Conservation (phyloP, 192 early-diverging fungal genomes). For the Backusella australiensis region DNA sequence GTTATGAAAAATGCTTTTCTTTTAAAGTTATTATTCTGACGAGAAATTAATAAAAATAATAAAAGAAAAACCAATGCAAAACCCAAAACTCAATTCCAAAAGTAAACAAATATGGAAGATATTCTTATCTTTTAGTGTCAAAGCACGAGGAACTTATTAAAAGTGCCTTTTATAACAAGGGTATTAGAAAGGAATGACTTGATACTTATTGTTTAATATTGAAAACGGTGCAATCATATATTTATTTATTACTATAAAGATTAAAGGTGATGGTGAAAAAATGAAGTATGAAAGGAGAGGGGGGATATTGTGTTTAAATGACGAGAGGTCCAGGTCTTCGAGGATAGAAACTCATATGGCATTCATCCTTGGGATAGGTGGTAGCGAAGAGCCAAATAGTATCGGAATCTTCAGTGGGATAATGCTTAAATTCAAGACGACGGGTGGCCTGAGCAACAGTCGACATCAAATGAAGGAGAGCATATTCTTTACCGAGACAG, state of each 20-base stretch:
- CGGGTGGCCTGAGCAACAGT: constrained; percentile 32
- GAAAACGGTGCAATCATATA: background rate
- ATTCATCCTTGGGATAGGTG: constrained; percentile 38
- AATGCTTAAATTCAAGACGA: constrained; percentile 31
- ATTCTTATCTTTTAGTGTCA: background rate
- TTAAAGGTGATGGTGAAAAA: background rate
- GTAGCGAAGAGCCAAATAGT: constrained; percentile 42
- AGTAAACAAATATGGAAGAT: background rate
- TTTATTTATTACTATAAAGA: background rate
- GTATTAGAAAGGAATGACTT: background rate
- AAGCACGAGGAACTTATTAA: background rate
- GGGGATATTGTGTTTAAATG: background rate
- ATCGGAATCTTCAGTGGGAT: constrained; percentile 34
- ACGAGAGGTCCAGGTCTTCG: background rate
- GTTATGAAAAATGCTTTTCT: background rate
- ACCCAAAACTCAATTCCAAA: background rate
- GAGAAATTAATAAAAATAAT: background rate
- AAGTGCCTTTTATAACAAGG: background rate
- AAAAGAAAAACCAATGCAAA: background rate
- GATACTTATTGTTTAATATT: background rate
- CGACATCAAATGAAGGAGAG: constrained; percentile 34
- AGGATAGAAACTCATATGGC: constrained; percentile 36
- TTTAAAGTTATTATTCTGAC: background rate
- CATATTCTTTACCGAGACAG: constrained; percentile 41
- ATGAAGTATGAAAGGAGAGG: background rate